phyloP scores from a whole-genome alignment of 345 rosid species.

The Anacardium occidentale region DNA sequence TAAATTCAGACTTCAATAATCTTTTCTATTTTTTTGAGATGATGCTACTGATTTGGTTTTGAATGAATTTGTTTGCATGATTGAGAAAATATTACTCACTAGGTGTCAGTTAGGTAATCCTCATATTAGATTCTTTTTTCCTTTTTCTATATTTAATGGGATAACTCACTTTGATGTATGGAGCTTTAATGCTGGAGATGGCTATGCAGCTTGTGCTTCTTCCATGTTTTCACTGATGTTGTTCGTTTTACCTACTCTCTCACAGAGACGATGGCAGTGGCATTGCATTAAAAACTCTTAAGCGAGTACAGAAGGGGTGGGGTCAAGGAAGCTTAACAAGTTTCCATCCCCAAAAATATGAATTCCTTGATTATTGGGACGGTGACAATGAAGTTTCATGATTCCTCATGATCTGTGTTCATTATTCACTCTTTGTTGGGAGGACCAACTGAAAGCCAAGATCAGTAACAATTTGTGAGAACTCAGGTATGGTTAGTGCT shows the following conservation, averaged over 20 bases:
- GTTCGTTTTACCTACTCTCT: slow-evolving; percentile 24
- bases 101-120: not conserved
- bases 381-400: slow-evolving; percentile 17
- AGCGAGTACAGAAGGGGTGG: slow-evolving; percentile 74
- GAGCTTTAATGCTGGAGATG: not conserved
- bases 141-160: not conserved
- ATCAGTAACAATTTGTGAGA: not conserved
- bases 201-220: not conserved
- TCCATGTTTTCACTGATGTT: slow-evolving; percentile 3
- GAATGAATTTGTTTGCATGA: not conserved
- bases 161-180: not conserved
- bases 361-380: slow-evolving; percentile 55
- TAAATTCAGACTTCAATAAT: not conserved
- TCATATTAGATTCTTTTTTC: not conserved
- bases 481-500: not conserved
- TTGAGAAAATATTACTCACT: slow-evolving; percentile 11
- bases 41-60: no score
- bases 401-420: not conserved
- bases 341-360: slow-evolving; percentile 52
- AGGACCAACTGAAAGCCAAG: not conserved
- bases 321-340: slow-evolving; percentile 63
- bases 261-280: slow-evolving; percentile 96
- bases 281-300: slow-evolving; percentile 68
- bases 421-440: not conserved
- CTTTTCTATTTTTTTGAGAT: not conserved